These are phyloP conservation scores for Amniculicola lignicola DNA, from an alignment of 495 filamentous ascomycete genomes.

Conservation along the genomic window DNA sequence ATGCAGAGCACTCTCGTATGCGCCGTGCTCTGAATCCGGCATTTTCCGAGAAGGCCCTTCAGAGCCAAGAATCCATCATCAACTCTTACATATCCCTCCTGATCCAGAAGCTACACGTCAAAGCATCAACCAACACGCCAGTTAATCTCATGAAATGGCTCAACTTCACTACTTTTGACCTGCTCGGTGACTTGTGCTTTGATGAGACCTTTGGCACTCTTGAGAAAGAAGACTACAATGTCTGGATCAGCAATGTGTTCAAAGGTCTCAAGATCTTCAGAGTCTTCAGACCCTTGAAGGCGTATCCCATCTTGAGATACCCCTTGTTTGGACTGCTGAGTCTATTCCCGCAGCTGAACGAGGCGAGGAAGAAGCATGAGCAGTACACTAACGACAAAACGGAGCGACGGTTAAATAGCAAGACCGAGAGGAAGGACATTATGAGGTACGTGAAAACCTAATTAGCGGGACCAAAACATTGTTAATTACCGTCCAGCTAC, in stretches of 20 bases:
- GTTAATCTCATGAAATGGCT: slow-evolving; percentile 26
- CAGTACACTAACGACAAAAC: background rate
- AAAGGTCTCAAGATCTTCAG: slow-evolving; percentile 5
- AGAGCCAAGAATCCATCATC: slow-evolving; percentile 27
- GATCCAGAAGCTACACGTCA: slow-evolving; percentile 30
- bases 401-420: background rate
- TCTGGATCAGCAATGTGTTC: slow-evolving; percentile 8
- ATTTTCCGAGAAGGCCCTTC: slow-evolving; percentile 30
- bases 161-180: slow-evolving; percentile 35
- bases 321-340: background rate
- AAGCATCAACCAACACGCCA: slow-evolving; percentile 11
- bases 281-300: background rate
- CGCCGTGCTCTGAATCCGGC: slow-evolving; percentile 22
- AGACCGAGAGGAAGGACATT: slow-evolving; percentile 1
- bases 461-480: no score
- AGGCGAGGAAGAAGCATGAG: background rate
- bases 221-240: slow-evolving; percentile 9
- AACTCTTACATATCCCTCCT: slow-evolving; percentile 7
- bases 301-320: slow-evolving; percentile 1
- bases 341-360: background rate
- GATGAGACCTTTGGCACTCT: slow-evolving; percentile 35
- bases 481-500: no score
- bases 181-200: slow-evolving; percentile 36
- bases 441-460: no score
- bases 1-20: slow-evolving; percentile 8